phyloP scores from a whole-genome alignment of 345 rosid genomes.

The Cardamine chenopodiifolia region DNA sequence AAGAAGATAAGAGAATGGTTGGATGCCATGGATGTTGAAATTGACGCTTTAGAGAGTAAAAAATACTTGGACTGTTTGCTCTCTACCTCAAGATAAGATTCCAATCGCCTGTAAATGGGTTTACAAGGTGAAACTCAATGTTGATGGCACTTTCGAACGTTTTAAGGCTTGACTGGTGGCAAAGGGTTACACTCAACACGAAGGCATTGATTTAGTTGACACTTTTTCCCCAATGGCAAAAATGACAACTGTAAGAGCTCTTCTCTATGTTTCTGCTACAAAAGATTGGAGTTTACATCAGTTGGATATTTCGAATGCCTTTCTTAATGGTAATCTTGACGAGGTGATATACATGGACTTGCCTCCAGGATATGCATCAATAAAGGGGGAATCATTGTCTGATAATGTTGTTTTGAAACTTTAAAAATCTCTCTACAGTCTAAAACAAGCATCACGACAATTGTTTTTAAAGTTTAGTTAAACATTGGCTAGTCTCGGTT shows the following conservation, averaged over 20 bases:
- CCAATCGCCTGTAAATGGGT: neutral
- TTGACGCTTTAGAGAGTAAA: neutral
- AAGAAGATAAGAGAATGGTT: neutral
- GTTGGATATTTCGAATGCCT: neutral
- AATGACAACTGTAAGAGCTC: neutral
- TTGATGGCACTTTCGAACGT: neutral
- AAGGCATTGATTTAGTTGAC: neutral
- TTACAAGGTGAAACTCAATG: neutral
- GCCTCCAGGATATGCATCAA: neutral
- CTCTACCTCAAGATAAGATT: neutral
- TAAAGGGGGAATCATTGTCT: neutral
- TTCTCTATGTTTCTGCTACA: neutral
- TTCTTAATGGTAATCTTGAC: neutral
- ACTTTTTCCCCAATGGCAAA: neutral
- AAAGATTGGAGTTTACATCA: neutral
- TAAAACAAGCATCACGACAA: neutral
- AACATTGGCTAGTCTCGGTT: rapidly evolving
- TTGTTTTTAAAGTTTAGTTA: neutral
- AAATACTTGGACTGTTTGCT: neutral
- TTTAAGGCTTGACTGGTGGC: neutral
- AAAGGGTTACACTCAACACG: no score
- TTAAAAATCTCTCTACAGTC: neutral
- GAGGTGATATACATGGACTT: neutral
- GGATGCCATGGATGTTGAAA: neutral
- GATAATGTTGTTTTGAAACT: rapidly evolving